These are phyloP conservation scores for Hemisphaericaspora subhashii DNA, from an alignment of 1,139 yeast species.

Conservation along the genomic window DNA sequence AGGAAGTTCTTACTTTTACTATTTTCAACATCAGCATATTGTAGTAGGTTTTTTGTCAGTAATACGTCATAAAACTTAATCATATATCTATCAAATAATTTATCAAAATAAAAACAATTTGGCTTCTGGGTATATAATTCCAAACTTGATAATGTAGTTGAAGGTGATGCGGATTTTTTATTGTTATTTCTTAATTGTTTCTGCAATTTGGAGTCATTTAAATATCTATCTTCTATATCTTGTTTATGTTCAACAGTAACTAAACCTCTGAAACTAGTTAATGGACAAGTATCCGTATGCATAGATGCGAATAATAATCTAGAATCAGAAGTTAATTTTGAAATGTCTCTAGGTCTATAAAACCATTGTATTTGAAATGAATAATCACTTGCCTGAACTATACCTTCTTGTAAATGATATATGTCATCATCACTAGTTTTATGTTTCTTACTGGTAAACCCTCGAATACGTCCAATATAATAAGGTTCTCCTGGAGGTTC, in stretches of 20 bases:
- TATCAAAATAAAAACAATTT: constrained; percentile 80
- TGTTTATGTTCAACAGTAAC: constrained; percentile 68
- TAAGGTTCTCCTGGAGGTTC: constrained; percentile 97
- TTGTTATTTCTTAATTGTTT: constrained; percentile 1
- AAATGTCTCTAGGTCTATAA: constrained; percentile 84
- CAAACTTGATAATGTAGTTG: constrained; percentile 19
- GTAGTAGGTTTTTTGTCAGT: constrained; percentile 41
- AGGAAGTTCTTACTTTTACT: constrained; percentile 58
- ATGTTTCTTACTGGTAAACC: constrained; percentile 52
- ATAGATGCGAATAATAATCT: constrained; percentile 79
- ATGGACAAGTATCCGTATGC: constrained; percentile 84
- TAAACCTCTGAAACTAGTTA: constrained; percentile 72
- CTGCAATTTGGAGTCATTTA: constrained; percentile 4
- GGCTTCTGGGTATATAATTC: constrained; percentile 60
- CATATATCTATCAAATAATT: constrained; percentile 85
- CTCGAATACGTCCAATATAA: constrained; percentile 82
- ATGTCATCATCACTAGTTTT: constrained; percentile 1
- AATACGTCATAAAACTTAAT: constrained; percentile 75
- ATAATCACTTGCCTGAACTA: constrained; percentile 47
- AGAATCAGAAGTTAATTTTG: constrained; percentile 66
- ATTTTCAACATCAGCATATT: constrained; percentile 55
- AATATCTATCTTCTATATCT: constrained; percentile 53
- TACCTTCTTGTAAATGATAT: constrained; percentile 7
- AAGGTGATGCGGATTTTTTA: constrained; percentile 18
- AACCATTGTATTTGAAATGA: constrained; percentile 85